Base-by-base conservation (phyloP, 2,329 filamentous ascomycete genomes). In the Ophiognomonia clavigignenti-juglandacearum region DNA sequence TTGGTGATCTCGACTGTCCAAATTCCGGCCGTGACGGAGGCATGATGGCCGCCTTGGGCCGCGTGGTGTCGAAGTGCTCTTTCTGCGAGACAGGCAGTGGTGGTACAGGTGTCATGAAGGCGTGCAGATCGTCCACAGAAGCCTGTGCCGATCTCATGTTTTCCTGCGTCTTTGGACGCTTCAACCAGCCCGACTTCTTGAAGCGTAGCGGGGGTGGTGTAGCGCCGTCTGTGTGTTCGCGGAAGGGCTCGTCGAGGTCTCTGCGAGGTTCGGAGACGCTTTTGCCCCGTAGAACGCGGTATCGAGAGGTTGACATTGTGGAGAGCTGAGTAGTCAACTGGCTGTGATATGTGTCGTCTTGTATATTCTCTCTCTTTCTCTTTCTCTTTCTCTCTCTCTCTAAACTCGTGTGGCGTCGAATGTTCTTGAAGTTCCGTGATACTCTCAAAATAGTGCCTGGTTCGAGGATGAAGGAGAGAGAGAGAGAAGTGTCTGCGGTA, bases 201-300 rank as follows among this genome's bases (percentile, higher is more conserved):
- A 41, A 47, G 4, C 36, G 39, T 32, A 50, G 24, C 34, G 42
- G 32, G 29, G 40, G 18, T 26, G 22, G 16, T 19, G 11, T 35
- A 11, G 5, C 39, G 20, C 35, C 41, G 11, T 48, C 40, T 9
- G 37, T 37, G 31, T 48, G 43, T 26, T 45, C 39, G 24, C 39
- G 43, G 48, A 54, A 36, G 49, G 54, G 51, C 36, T 44, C 43
- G 23, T 53, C 54, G 34, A 54, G 51, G 9, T 51, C 43, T 35
- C 52, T 54, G 20, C 57, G 47, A 26, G 58, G 52, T 40, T 59
- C 57, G 8, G 61, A 61, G 22, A 56, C 53, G 38, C 61, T 62
- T 35, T 57, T 61, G 44, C 60, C 61, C 45, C 62, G 58, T 32
- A 64, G 45, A 43, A 57, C 63, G 43, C 61, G 61, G 45, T 66